Evolutionary conservation across 176 grass and related monocot genomes (phyloP).

Genomic region (Urochloa ruziziensis): DNA sequence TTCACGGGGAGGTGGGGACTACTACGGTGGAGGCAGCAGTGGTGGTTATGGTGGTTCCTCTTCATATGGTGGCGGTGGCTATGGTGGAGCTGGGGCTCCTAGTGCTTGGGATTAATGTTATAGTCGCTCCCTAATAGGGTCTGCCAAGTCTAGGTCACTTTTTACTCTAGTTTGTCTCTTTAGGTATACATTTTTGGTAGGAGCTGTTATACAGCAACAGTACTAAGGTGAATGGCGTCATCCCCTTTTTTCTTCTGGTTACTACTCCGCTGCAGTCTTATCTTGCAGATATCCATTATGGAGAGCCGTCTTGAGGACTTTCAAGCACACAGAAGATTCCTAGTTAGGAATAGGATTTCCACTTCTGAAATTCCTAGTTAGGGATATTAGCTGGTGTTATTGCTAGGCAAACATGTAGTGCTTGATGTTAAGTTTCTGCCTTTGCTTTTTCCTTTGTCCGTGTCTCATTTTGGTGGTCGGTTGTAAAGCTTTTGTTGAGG

Average conservation of each 20-base stretch:
- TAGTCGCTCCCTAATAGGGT: constrained; percentile 26
- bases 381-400: constrained; percentile 40
- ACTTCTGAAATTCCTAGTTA: constrained; percentile 44
- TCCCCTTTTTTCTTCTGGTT: constrained; percentile 54
- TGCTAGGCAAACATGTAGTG: constrained; percentile 42
- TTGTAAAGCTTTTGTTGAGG: constrained; percentile 37
- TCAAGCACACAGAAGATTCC: constrained; percentile 28
- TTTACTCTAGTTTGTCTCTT: constrained; percentile 31
- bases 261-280: constrained; percentile 28
- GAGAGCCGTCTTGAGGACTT: constrained; percentile 38
- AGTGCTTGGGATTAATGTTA: constrained; percentile 78
- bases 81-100: constrained; percentile 56
- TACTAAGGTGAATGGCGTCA: constrained; percentile 37
- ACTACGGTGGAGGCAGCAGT: constrained; percentile 52
- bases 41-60: constrained; percentile 53
- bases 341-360: constrained; percentile 44
- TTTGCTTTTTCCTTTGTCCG: constrained; percentile 17
- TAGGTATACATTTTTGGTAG: constrained; percentile 58
- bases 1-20: constrained; percentile 37
- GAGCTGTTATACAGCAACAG: constrained; percentile 43
- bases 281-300: constrained; percentile 40
- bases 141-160: constrained; percentile 25
- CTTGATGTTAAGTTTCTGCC: constrained; percentile 26
- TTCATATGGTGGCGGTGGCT: constrained; percentile 52
- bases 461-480: constrained; percentile 35